A percentile compares a stretch with the other conserved stretches of the same genome.
These are phyloP conservation scores for Lentithecium fluviatile DNA, from an alignment of 495 filamentous ascomycete species.

Conservation along the genomic window DNA sequence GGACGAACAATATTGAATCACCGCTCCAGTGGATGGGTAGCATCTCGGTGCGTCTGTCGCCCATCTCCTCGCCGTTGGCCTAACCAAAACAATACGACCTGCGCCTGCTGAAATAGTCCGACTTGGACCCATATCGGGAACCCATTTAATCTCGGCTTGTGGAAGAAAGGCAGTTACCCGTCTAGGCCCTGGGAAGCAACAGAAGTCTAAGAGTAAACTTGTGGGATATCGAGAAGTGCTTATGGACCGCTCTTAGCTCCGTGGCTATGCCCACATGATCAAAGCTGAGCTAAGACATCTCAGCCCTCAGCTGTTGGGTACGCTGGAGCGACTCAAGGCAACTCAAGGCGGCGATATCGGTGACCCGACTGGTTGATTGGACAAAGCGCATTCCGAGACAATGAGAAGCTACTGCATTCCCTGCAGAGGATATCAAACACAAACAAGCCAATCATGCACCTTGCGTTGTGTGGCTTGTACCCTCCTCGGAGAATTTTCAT, in stretches of 20 bases:
- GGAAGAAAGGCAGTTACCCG: slow-evolving; percentile 2
- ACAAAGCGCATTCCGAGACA: slow-evolving; percentile 16
- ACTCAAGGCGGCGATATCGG: slow-evolving; percentile 16
- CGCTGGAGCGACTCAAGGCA: background rate
- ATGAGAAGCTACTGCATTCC: background rate
- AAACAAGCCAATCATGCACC: slow-evolving; percentile 8
- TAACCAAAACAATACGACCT: background rate
- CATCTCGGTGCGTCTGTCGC: slow-evolving; percentile 13
- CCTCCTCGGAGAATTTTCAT: slow-evolving; percentile 18
- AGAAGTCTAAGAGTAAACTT: too few relatives aligned
- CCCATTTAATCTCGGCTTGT: slow-evolving; percentile 18
- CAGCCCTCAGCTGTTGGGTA: too few relatives aligned
- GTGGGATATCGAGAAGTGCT: too few relatives aligned
- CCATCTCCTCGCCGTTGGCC: slow-evolving; percentile 1
- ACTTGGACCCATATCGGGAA: slow-evolving; percentile 9
- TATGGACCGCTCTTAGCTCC: too few relatives aligned
- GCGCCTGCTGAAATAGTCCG: slow-evolving; percentile 17
- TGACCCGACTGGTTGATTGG: slow-evolving; percentile 17
- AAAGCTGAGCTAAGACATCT: background rate
- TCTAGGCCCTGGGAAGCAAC: background rate
- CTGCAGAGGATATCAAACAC: slow-evolving; percentile 9
- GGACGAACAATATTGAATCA: slow-evolving; percentile 13
- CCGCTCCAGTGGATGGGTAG: background rate
- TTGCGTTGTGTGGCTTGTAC: slow-evolving; percentile 3
- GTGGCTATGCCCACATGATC: background rate